These are phyloP conservation scores for Hypoxylon lenormandii DNA, from an alignment of 495 filamentous ascomycete species.

Conservation along the genomic window DNA sequence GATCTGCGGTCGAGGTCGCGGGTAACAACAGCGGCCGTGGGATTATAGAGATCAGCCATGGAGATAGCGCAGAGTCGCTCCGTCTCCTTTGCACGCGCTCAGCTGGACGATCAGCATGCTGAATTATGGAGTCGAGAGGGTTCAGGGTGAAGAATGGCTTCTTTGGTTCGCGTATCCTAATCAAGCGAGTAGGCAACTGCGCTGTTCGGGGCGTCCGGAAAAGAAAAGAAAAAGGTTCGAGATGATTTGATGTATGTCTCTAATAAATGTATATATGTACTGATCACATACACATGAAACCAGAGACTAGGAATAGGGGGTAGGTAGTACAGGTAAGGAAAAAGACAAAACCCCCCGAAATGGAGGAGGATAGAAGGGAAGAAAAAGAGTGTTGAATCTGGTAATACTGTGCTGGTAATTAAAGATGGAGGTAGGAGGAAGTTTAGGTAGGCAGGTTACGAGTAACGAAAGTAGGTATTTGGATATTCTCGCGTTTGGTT, in stretches of 20 bases:
- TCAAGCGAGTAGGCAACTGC: constrained; percentile 20
- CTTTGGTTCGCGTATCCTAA: constrained; percentile 18
- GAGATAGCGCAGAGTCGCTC: constrained; percentile 35
- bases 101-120: constrained; percentile 47
- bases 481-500: background rate
- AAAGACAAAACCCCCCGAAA: constrained; percentile 1
- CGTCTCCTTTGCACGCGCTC: constrained; percentile 34
- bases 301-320: background rate
- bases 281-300: background rate
- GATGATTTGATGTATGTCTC: constrained; percentile 21
- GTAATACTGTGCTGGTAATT: constrained; percentile 1
- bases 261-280: background rate
- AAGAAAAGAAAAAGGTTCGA: constrained; percentile 21
- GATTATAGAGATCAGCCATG: constrained; percentile 46
- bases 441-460: background rate
- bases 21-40: constrained; percentile 27
- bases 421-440: background rate
- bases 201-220: constrained; percentile 21
- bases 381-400: constrained; percentile 16
- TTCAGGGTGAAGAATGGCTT: constrained; percentile 17
- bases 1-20: no score
- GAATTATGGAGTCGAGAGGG: constrained; percentile 28
- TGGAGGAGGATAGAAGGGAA: constrained; percentile 3
- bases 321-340: constrained; percentile 8
- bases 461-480: background rate